Evolutionary conservation across 148 eudicot genomes (phyloP), one percentile per base, ranked within the genome.

Genomic region (Rhododendron mucronatum): DNA sequence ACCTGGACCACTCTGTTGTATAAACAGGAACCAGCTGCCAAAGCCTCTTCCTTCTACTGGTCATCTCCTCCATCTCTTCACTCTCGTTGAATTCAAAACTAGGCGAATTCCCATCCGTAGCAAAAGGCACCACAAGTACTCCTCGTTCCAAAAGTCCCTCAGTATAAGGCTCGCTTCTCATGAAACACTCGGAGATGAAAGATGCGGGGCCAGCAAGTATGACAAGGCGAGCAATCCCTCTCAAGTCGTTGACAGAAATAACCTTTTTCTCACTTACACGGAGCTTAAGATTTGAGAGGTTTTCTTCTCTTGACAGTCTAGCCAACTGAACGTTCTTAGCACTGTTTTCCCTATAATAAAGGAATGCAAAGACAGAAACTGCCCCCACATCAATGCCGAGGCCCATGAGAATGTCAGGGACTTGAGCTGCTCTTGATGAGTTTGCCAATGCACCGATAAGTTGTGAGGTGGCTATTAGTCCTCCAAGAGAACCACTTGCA

Each of bases 201-300:
- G 95, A 88, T 9, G 91, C 86, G 63, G 99, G 97, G 51, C 99
- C 99, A 45, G 94, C 88, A 81, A 96, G 90, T 75, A 96, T 92
- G 78, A 96, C 98, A 84, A 95, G 95, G 57, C 99, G 96, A 20
- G 94, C 96, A 47, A 96, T 84, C 41, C 99, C 99, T 88, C 99
- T 92, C 75, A 96, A 91, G 45, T 94, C 93, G 78, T 90, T 93
- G 47, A 96, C 89, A 47, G 97, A 91, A 86, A 96, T 89, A 59
- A 91, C 89, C 82, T 82, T 96, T 88, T 87, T 93, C 81, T 92
- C 90, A 90, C 92, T 90, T 28, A 96, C 86, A 63, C 99, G 96
- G 48, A 96, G 91, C 91, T 93, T 96, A 47, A 96, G 96, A 83
- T 90, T 92, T 15, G 99, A 89, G 82, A 96, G 96, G 88, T 41